Percentiles rank a stretch among this genome's conserved stretches.
phyloP scores from a whole-genome alignment of 202 grass and related monocot genomes.

The Eragrostis tef region DNA sequence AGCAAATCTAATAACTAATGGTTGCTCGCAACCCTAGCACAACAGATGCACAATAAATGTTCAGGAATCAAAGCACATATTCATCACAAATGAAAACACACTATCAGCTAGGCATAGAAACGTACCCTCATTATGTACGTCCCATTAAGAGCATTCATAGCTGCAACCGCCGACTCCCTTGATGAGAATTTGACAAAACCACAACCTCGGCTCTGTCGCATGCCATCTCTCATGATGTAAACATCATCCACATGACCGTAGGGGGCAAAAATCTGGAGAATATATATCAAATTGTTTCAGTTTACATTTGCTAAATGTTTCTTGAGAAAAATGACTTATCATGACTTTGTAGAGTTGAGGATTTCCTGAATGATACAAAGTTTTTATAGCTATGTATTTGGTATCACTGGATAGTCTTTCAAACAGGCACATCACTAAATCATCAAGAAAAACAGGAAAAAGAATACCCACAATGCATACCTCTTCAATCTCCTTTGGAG shows the following conservation, averaged over 20 bases:
- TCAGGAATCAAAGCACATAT: slow-evolving; percentile 37
- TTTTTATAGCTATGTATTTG: background rate
- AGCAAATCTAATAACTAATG: slow-evolving; percentile 93
- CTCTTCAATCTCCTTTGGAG: slow-evolving; percentile 87
- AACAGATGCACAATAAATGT: slow-evolving; percentile 42
- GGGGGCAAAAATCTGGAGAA: slow-evolving; percentile 82
- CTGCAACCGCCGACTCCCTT: slow-evolving; percentile 73
- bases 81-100: background rate
- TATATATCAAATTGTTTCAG: slow-evolving; percentile 33
- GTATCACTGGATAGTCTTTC: slow-evolving; percentile 3
- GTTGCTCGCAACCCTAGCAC: slow-evolving; percentile 90
- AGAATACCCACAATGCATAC: slow-evolving; percentile 43
- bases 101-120: slow-evolving; percentile 36
- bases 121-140: slow-evolving; percentile 90
- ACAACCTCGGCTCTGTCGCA: slow-evolving; percentile 85
- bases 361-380: background rate
- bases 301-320: background rate
- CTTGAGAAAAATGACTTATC: background rate
- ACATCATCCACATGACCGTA: slow-evolving; percentile 97
- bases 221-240: slow-evolving; percentile 96
- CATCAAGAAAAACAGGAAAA: background rate
- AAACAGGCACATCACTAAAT: slow-evolving; percentile 19
- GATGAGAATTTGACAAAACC: slow-evolving; percentile 98
- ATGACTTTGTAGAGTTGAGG: background rate
- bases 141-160: slow-evolving; percentile 85